A percentile compares a stretch with the other conserved stretches of the same genome.
These are phyloP conservation scores for Hanseniaspora meyeri DNA, from an alignment of 805 yeast species.

Conservation along the genomic window DNA sequence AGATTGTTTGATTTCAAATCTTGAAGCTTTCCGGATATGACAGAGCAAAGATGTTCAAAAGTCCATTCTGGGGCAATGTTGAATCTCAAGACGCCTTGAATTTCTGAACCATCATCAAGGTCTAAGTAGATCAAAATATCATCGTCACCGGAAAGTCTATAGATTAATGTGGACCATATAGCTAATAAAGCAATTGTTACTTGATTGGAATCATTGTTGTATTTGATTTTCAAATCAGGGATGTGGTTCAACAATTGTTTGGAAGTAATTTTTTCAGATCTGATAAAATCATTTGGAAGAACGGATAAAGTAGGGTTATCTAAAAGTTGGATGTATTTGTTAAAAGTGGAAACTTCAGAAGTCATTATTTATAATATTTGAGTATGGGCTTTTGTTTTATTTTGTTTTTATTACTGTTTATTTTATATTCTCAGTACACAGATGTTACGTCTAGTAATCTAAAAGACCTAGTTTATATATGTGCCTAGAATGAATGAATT, in stretches of 20 bases:
- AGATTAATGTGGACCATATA: conserved; percentile 52
- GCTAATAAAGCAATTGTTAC: conserved; percentile 13
- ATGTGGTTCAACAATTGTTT: conserved; percentile 20
- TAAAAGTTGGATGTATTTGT: conserved; percentile 51
- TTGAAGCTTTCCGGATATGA: conserved; percentile 31
- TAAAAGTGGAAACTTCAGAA: conserved; percentile 21
- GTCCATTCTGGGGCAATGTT: conserved; percentile 42
- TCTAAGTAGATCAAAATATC: conserved; percentile 60
- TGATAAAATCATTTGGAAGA: conserved; percentile 75
- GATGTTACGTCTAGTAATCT: too few species aligned
- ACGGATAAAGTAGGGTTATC: conserved; percentile 77
- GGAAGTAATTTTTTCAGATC: conserved; percentile 48
- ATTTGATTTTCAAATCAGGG: conserved; percentile 13
- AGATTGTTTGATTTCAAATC: conserved; percentile 14
- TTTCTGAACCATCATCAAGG: conserved; percentile 21
- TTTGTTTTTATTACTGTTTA: background rate
- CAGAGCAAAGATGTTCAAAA: conserved; percentile 40
- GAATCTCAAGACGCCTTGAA: conserved; percentile 45
- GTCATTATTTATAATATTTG: background rate
- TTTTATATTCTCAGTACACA: too few species aligned
- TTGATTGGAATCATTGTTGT: conserved; percentile 20
- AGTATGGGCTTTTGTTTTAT: background rate
- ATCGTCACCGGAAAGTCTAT: conserved; percentile 84
- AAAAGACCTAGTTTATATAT: background rate
- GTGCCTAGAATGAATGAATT: background rate